Evolutionary conservation across 352 stramenopile genomes (phyloP).

Genomic region (Pilasporangium apinafurcum): DNA sequence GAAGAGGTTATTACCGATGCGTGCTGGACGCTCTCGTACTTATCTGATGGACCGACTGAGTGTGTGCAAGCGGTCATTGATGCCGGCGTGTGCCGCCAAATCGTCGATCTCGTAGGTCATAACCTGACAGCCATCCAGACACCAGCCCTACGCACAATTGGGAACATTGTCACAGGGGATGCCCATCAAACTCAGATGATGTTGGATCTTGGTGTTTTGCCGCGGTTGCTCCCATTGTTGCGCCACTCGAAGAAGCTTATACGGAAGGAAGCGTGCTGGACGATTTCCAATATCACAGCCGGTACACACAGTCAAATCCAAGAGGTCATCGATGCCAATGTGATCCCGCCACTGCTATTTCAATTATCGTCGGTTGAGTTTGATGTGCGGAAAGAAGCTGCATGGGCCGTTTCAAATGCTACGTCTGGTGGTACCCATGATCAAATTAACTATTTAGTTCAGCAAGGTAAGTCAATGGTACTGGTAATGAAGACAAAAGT

Average conservation of each 20-base stretch:
- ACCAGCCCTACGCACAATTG: slow-evolving; percentile 93
- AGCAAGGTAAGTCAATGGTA: slow-evolving; percentile 67
- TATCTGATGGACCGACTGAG: slow-evolving; percentile 97
- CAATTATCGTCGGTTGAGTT: slow-evolving; percentile 60
- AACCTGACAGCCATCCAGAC: slow-evolving; percentile 92
- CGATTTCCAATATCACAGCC: slow-evolving; percentile 77
- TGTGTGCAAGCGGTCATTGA: slow-evolving; percentile 98
- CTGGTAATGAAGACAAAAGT: background rate
- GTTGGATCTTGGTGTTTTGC: slow-evolving; percentile 47
- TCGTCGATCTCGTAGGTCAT: slow-evolving; percentile 96
- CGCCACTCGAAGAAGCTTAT: slow-evolving; percentile 78
- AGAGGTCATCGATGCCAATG: slow-evolving; percentile 68
- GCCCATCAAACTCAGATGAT: slow-evolving; percentile 68
- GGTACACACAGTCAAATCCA: slow-evolving; percentile 69
- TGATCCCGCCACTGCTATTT: slow-evolving; percentile 62
- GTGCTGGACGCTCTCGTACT: slow-evolving; percentile 98
- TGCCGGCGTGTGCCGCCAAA: slow-evolving; percentile 88
- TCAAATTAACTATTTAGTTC: slow-evolving; percentile 96
- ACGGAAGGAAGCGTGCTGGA: slow-evolving; percentile 82
- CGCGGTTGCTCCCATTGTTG: slow-evolving; percentile 50
- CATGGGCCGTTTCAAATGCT: slow-evolving; percentile 47
- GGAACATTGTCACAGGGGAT: slow-evolving; percentile 98
- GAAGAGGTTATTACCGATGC: slow-evolving; percentile 98
- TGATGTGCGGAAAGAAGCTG: slow-evolving; percentile 29
- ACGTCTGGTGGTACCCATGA: slow-evolving; percentile 70